Evolutionary conservation across 306 rosid genomes (phyloP), one percentile per base, ranked within the genome.

Genomic region (Herpetospermum pedunculosum): DNA sequence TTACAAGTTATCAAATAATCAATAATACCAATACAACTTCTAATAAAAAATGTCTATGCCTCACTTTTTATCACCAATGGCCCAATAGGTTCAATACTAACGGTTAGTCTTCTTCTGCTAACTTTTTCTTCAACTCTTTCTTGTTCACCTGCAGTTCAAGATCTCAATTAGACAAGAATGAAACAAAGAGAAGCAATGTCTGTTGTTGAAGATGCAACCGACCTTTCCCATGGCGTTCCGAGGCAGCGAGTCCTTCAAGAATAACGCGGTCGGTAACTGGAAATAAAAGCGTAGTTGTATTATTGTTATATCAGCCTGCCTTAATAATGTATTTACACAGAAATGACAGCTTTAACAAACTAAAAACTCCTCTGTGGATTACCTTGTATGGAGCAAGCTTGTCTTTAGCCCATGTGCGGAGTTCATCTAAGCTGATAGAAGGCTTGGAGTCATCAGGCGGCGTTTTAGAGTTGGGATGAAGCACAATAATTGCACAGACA

Each of bases 161-260:
- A 58, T 37, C 52, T 40, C 34, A 26, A 49, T 14, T 30, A 60
- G 40, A 78, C 54, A 35, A 4, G n/a, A 63, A 55, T 4, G 9
- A 40, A 60, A 53, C 16, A 8, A 14, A 10, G 26, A 41, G 14
- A 11, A 8, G 35, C 10, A 49, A 46, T 15, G 32, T 43, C 52
- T 32, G 49, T 55, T 34, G 48, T 55, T 34, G 48, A 34, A 30
- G 75, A 50, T 52, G 84, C 18, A 57, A 76, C 59, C 60, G 76
- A 87, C 98, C 97, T 94, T 94, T 68, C 98, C 97, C 98, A 94
- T 91, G n/a, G 98, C 97, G 79, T 94, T 94, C 21, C 95, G 94
- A 30, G 97, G 96, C 75, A 89, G 82, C 14, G 87, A 80, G 49
- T 94, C 90, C 97, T 94, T 89, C 52, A 91, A 55, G 72, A 86